Base-by-base conservation (phyloP, 192 early-diverging fungal genomes). In the Funneliformis mosseae region DNA sequence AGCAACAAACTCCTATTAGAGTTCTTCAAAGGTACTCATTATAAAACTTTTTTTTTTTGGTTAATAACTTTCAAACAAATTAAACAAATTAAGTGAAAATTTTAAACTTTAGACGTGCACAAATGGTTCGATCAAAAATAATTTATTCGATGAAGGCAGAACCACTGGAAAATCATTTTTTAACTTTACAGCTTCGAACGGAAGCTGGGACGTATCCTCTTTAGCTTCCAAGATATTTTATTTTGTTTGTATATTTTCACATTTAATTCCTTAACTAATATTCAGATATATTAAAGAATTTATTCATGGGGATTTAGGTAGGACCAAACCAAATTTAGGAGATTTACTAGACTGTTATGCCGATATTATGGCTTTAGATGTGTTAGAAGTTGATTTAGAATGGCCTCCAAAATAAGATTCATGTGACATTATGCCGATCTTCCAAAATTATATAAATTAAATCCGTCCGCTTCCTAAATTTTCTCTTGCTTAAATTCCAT, bases 281-380 rank as follows among this genome's bases (percentile, higher is more conserved):
- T 78, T 0, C 25, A 78, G 77, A 55, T 78, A 86, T 48, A 92
- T 98, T 76, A 98, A 98, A 79, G 97, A 98, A 87, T 98, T 97
- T 92, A 89, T 97, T 2, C 96, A 97, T 78, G 94, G 96, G n/a
- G 97, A 98, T 86, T 81, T 92, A 21, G 96, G 96, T 5, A 89
- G 96, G 28, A 97, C 96, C 1, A 81, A 81, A 33, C 97, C 97
- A 16, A 93, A 89, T 38, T 76, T 98, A 77, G 83, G 90, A 9
- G 89, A 88, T 3, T 87, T 94, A 46, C 75, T 88, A 38, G 89
- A 86, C 38, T 89, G 84, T 61, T 81, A 81, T n/a, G 91, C 95
- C 1, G 92, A 90, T 74, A 93, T 97, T 27, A 82, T 95, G 41
- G 92, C 92, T 63, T 81, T 98, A 72, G 97, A 98, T 85, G 97